Evolutionary conservation across 2,329 filamentous ascomycete species (phyloP).

Genomic region (Aspergillus fumigatiaffinis): DNA sequence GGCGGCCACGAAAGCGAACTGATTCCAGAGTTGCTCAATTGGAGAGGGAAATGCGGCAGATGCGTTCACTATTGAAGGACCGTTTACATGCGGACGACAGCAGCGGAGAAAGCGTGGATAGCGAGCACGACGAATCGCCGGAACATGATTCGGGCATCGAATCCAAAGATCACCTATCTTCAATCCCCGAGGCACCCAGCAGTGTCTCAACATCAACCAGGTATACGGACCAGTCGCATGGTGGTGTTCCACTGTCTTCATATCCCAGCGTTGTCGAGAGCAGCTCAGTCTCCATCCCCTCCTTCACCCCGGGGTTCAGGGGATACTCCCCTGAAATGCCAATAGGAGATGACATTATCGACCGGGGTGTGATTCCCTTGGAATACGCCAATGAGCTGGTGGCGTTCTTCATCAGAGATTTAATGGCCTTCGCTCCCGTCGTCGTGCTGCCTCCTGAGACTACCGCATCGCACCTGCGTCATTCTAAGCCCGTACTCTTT

Average conservation of each 20-base stretch:
- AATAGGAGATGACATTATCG: constrained; percentile 25
- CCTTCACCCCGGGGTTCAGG: constrained; percentile 16
- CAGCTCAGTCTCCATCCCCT: constrained; percentile 16
- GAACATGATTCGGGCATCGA: constrained; percentile 21
- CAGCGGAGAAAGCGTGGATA: constrained; percentile 23
- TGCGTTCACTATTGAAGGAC: constrained; percentile 34
- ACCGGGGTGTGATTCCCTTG: constrained; percentile 29
- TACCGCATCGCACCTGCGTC: constrained; percentile 28
- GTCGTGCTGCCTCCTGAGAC: constrained; percentile 26
- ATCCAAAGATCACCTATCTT: constrained; percentile 14
- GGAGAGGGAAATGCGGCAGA: constrained; percentile 36
- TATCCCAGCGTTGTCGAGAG: constrained; percentile 17
- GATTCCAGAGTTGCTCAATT: constrained; percentile 35
- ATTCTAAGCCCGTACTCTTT: constrained; percentile 61
- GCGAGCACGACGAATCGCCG: constrained; percentile 20
- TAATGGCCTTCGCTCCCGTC: constrained; percentile 27
- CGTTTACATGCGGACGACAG: constrained; percentile 26
- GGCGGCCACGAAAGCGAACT: constrained; percentile 35
- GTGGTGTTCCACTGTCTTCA: constrained; percentile 16
- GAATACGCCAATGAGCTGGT: constrained; percentile 30
- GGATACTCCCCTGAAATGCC: constrained; percentile 16
- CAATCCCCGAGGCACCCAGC: constrained; percentile 18
- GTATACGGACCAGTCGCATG: constrained; percentile 22
- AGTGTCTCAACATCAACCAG: constrained; percentile 18
- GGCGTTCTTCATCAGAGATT: constrained; percentile 28